Conservation (phyloP, 768 basidiomycete species). For the Lentinula boryana region DNA sequence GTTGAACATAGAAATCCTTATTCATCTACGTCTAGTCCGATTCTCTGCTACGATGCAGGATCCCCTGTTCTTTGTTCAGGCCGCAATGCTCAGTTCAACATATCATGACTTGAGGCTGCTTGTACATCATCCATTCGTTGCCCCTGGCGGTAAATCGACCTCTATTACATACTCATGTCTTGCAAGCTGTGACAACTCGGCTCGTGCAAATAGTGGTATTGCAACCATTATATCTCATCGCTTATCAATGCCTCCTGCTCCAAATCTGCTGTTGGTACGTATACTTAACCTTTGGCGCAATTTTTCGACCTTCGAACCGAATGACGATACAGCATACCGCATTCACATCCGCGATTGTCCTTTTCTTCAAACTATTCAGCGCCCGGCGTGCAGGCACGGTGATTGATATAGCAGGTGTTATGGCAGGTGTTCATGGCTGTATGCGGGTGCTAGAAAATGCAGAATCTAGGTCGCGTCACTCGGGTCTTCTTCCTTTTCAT, state of each 20-base stretch:
- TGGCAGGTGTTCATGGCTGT: neutral
- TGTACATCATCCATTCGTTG: slow-evolving; percentile 3
- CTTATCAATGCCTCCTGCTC: neutral
- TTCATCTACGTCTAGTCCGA: neutral
- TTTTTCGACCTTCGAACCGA: neutral
- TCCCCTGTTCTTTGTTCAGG: slow-evolving; percentile 36
- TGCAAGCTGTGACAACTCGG: slow-evolving; percentile 2
- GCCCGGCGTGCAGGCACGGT: neutral
- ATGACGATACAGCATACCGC: neutral
- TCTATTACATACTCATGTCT: neutral
- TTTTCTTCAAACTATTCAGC: slow-evolving; percentile 3
- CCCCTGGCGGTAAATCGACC: neutral
- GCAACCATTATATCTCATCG: neutral
- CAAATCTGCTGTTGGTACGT: neutral
- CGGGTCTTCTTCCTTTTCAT: no score
- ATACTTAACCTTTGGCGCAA: neutral
- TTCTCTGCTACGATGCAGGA: slow-evolving; percentile 19
- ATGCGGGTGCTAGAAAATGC: slow-evolving; percentile 1
- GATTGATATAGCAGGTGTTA: neutral
- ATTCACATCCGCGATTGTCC: neutral
- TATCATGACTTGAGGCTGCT: neutral
- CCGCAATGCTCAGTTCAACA: slow-evolving; percentile 36
- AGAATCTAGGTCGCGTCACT: neutral
- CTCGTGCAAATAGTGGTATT: neutral
- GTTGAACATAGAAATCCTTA: neutral